These are phyloP conservation scores for thale cress (Arabidopsis thaliana) DNA, from an alignment of 345 rosid species.

Conservation along the genomic window TAIR10.1 NC_003074.8:1745501-1746000, in stretches of 20 bases:
- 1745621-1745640: slow-evolving; percentile 65
- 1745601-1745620: slow-evolving; percentile 84
- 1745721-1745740: slow-evolving; percentile 80
- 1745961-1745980: neutral
- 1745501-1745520: slow-evolving; percentile 87
- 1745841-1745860: slow-evolving; percentile 53
- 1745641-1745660: slow-evolving; percentile 66
- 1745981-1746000: neutral
- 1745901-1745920: slow-evolving; percentile 49
- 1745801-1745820: slow-evolving; percentile 42
- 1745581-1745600: slow-evolving; percentile 51
- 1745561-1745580: neutral
- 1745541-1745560: neutral
- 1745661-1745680: slow-evolving; percentile 58
- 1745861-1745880: slow-evolving; percentile 43
- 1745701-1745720: slow-evolving; percentile 57
- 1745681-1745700: slow-evolving; percentile 54
- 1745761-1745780: slow-evolving; percentile 59
- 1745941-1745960: slow-evolving; percentile 55
- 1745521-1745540: slow-evolving; percentile 60
- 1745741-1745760: slow-evolving; percentile 90
- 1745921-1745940: slow-evolving; percentile 63
- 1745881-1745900: slow-evolving; percentile 61
- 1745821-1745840: slow-evolving; percentile 44
- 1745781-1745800: slow-evolving; percentile 45